Conservation (phyloP, 768 basidiomycete species). For the Daedaleopsis sinensis region DNA sequence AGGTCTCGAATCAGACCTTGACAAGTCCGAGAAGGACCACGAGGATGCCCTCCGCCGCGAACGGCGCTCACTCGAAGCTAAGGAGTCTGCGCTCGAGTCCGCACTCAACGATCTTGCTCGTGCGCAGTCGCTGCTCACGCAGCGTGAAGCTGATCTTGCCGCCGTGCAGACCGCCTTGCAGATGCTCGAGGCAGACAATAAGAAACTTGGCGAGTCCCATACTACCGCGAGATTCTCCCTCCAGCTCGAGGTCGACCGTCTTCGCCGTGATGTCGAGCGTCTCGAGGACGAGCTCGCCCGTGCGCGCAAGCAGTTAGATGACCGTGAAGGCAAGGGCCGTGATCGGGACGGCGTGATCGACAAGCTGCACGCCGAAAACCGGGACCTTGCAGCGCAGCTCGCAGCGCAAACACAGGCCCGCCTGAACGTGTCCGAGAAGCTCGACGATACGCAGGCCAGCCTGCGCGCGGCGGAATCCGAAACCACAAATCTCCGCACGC, state of each 20-base stretch:
- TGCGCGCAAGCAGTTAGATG: slow-evolving; percentile 67
- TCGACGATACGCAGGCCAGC: slow-evolving; percentile 68
- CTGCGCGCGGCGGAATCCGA: slow-evolving; percentile 75
- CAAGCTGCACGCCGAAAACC: slow-evolving; percentile 74
- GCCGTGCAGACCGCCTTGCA: slow-evolving; percentile 76
- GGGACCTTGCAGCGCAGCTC: slow-evolving; percentile 78
- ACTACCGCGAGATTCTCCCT: slow-evolving; percentile 83
- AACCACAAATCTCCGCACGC: slow-evolving; percentile 55
- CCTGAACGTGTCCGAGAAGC: slow-evolving; percentile 85
- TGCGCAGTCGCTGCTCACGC: slow-evolving; percentile 61
- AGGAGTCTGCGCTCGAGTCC: slow-evolving; percentile 67
- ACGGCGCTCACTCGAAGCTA: slow-evolving; percentile 66
- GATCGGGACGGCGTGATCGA: slow-evolving; percentile 77
- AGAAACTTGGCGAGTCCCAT: slow-evolving; percentile 81
- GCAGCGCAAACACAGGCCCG: slow-evolving; percentile 87
- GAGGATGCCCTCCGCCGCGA: slow-evolving; percentile 63
- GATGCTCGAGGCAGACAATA: slow-evolving; percentile 72
- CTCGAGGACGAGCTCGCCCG: slow-evolving; percentile 79
- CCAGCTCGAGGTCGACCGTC: slow-evolving; percentile 86
- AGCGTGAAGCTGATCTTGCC: slow-evolving; percentile 76
- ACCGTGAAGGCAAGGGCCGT: slow-evolving; percentile 63
- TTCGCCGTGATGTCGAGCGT: slow-evolving; percentile 82
- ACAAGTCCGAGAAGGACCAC: slow-evolving; percentile 60
- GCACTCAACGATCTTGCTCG: slow-evolving; percentile 66
- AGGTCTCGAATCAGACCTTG: slow-evolving; percentile 54